These are phyloP conservation scores for Phytophthora lateralis DNA, from an alignment of 352 stramenopile genomes.

Conservation along the genomic window DNA sequence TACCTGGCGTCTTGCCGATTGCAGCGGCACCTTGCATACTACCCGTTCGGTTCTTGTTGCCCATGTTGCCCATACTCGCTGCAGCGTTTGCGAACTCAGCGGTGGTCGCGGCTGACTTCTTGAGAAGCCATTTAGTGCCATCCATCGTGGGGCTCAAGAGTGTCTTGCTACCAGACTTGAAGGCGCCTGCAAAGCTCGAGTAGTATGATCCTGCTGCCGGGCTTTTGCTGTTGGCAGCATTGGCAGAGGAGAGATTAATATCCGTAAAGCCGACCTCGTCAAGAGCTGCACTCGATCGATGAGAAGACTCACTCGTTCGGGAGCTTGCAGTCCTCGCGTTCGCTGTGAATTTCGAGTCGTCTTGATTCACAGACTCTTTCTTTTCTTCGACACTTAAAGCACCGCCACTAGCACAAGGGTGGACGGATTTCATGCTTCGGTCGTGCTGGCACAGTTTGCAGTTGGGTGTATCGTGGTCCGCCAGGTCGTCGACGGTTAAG, in stretches of 20 bases:
- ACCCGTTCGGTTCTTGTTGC: slow-evolving; percentile 27
- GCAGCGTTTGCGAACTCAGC: slow-evolving; percentile 37
- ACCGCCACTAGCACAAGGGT: background rate
- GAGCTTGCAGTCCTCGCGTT: slow-evolving; percentile 19
- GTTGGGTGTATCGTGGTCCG: slow-evolving; percentile 68
- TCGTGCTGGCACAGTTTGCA: slow-evolving; percentile 75
- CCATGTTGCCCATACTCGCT: slow-evolving; percentile 34
- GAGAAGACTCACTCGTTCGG: slow-evolving; percentile 20
- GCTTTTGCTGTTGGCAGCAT: slow-evolving; percentile 15
- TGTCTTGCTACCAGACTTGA: slow-evolving; percentile 76
- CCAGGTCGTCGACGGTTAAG: slow-evolving; percentile 70
- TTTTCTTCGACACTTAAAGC: slow-evolving; percentile 10
- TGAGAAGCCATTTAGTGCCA: slow-evolving; percentile 79
- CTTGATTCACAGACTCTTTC: slow-evolving; percentile 19
- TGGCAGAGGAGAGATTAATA: slow-evolving; percentile 30
- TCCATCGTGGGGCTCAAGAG: slow-evolving; percentile 69
- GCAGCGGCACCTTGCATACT: slow-evolving; percentile 22
- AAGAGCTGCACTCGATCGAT: slow-evolving; percentile 4
- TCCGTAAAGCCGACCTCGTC: slow-evolving; percentile 24
- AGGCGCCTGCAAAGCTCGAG: slow-evolving; percentile 64
- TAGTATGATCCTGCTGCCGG: slow-evolving; percentile 55
- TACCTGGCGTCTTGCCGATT: slow-evolving; percentile 7
- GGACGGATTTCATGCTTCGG: slow-evolving; percentile 23
- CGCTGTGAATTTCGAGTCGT: slow-evolving; percentile 10
- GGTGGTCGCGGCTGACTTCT: slow-evolving; percentile 50